Percentiles rank a stretch among this genome's conserved stretches.
phyloP scores from a whole-genome alignment of 23 red algal species.

The Cyanidiococcus yangmingshanensis region DNA sequence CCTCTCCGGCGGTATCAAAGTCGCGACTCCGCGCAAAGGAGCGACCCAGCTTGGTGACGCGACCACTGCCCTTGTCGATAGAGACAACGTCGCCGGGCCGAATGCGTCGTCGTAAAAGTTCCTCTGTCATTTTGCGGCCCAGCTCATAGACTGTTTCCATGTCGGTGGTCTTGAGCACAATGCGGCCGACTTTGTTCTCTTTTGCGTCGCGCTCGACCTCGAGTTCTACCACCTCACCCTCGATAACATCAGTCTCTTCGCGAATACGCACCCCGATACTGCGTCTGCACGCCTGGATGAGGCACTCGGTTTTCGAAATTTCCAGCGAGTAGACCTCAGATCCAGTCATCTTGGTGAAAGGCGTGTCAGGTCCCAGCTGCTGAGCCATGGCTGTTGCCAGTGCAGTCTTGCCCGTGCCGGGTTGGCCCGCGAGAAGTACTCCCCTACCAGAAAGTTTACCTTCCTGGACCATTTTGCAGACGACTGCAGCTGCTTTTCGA shows the following conservation, averaged over 20 bases:
- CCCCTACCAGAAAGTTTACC: conserved; percentile 78
- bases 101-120: conserved; percentile 63
- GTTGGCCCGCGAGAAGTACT: conserved; percentile 80
- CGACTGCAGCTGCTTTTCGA: conserved; percentile 72
- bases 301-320: conserved; percentile 96
- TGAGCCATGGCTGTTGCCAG: conserved; percentile 97
- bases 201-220: conserved; percentile 53
- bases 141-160: conserved; percentile 99
- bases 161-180: conserved; percentile 97
- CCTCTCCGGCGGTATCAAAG: conserved; percentile 84
- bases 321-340: conserved; percentile 94
- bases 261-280: conserved; percentile 84
- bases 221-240: conserved; percentile 95
- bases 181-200: conserved; percentile 3
- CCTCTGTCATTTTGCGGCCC: conserved; percentile 85
- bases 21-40: conserved; percentile 79
- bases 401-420: conserved; percentile 93
- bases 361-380: conserved; percentile 70
- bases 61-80: conserved; percentile 96
- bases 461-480: conserved; percentile 67
- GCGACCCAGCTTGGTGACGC: conserved; percentile 84
- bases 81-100: conserved; percentile 80
- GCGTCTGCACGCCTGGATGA: conserved; percentile 72
- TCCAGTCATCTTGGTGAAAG: conserved; percentile 89
- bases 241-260: conserved; percentile 95